A percentile compares a stretch with the other conserved stretches of the same genome.
phyloP scores from a whole-genome alignment of 208 protist species.

The Leishmania braziliensis region DNA sequence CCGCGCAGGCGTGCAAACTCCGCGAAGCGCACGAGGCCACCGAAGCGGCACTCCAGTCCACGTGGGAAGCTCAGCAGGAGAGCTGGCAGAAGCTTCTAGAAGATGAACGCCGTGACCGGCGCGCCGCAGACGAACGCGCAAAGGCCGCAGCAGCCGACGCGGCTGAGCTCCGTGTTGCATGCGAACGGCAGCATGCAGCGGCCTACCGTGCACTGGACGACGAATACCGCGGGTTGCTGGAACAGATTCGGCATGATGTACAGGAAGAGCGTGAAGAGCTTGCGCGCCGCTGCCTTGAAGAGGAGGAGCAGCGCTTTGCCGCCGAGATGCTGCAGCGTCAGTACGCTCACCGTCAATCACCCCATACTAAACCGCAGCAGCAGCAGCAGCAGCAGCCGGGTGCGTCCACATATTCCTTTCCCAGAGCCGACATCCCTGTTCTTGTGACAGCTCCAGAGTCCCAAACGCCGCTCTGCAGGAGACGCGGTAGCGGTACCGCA shows the following conservation, averaged over 20 bases:
- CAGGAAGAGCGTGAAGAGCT: constrained; percentile 47
- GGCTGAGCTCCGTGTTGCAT: constrained; percentile 20
- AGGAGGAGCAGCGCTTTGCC: constrained; percentile 55
- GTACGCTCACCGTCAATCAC: constrained; percentile 3
- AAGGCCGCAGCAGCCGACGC: constrained; percentile 5
- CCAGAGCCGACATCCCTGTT: background rate
- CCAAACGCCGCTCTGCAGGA: background rate
- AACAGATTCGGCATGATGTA: constrained; percentile 8
- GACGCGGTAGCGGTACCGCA: background rate
- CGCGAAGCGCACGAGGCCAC: constrained; percentile 9
- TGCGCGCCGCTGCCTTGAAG: constrained; percentile 45
- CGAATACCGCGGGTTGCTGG: constrained; percentile 16
- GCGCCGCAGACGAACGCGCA: constrained; percentile 8
- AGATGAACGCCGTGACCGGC: constrained; percentile 2
- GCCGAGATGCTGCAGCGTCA: constrained; percentile 33
- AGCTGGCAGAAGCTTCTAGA: constrained; percentile 10
- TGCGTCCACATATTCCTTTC: background rate
- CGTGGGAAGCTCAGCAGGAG: constrained; percentile 9
- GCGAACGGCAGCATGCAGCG: constrained; percentile 15
- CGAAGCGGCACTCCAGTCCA: constrained; percentile 24
- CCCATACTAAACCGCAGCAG: background rate
- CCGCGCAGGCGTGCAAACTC: constrained; percentile 12
- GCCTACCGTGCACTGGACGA: constrained; percentile 21
- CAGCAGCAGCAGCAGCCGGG: background rate
- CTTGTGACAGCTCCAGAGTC: constrained; percentile 5